A percentile compares a stretch with the other conserved stretches of the same genome.
These are phyloP conservation scores for Urtica urens DNA, from an alignment of 306 rosid genomes.

Conservation along the genomic window DNA sequence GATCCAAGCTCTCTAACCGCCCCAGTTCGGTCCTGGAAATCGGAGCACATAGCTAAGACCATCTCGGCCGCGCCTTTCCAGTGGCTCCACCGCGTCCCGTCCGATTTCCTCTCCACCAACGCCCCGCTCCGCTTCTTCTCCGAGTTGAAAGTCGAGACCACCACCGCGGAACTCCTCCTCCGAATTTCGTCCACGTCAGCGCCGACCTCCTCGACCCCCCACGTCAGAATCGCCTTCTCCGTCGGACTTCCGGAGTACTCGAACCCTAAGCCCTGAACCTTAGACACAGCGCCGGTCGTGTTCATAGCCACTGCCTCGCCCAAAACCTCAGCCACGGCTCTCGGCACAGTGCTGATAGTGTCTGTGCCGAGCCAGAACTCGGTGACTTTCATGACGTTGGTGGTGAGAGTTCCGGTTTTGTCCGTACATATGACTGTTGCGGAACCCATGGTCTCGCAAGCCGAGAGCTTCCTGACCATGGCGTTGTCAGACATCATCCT, in stretches of 20 bases:
- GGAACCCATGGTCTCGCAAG: constrained; percentile 52
- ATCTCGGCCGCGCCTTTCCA: constrained; percentile 53
- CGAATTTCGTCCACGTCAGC: constrained; percentile 25
- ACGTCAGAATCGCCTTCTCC: constrained; percentile 45
- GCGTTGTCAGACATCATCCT: constrained; percentile 41
- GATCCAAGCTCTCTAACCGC: constrained; percentile 2
- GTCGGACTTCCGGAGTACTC: constrained; percentile 44
- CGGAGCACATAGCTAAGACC: constrained; percentile 25
- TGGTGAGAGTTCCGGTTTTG: constrained; percentile 42
- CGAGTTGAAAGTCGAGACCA: constrained; percentile 34
- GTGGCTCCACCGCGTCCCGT: constrained; percentile 21
- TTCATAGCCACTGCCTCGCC: constrained; percentile 32
- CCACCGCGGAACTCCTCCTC: constrained; percentile 6
- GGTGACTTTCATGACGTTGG: constrained; percentile 37
- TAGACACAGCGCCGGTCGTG: constrained; percentile 36
- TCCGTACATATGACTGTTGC: constrained; percentile 43
- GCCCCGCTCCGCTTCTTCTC: constrained; percentile 33
- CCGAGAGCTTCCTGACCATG: constrained; percentile 41
- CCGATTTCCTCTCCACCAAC: constrained; percentile 11
- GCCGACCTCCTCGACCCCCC: constrained; percentile 22
- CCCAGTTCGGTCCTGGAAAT: constrained; percentile 23
- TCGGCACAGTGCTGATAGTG: neutral
- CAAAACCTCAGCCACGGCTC: constrained; percentile 1
- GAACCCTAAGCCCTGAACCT: constrained; percentile 6
- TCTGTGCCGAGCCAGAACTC: constrained; percentile 28